phyloP scores from a whole-genome alignment of 768 basidiomycete genomes.

The Collybia sordida region DNA sequence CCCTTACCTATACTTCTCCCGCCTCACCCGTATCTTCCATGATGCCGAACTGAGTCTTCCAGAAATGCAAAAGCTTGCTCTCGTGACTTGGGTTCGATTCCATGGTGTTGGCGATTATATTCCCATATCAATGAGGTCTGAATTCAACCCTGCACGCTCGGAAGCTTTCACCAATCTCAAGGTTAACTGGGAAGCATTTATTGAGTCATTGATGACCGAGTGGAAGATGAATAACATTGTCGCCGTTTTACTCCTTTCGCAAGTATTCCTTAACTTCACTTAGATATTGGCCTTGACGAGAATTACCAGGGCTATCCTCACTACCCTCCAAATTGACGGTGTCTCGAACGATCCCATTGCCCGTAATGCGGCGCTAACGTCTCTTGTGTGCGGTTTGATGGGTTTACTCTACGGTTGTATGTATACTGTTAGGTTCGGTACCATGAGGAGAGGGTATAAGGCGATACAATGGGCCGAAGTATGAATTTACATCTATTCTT shows the following conservation, averaged over 20 bases:
- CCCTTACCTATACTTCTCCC: slow-evolving; percentile 64
- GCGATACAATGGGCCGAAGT: slow-evolving; percentile 77
- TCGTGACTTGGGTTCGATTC: slow-evolving; percentile 19
- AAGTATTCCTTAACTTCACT: no score
- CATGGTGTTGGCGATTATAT: slow-evolving; percentile 5
- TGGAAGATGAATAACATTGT: slow-evolving; percentile 37
- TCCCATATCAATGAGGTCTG: neutral
- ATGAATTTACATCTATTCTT: slow-evolving; percentile 4
- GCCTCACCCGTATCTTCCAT: slow-evolving; percentile 63
- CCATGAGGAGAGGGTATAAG: slow-evolving; percentile 70
- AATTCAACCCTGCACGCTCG: slow-evolving; percentile 9
- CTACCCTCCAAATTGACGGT: slow-evolving; percentile 59
- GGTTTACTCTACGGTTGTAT: slow-evolving; percentile 73
- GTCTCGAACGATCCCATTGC: slow-evolving; percentile 62
- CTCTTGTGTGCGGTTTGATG: slow-evolving; percentile 65
- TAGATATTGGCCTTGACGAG: no score
- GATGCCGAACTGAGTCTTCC: slow-evolving; percentile 60
- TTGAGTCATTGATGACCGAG: slow-evolving; percentile 29
- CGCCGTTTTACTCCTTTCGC: slow-evolving; percentile 26
- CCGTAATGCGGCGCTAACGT: slow-evolving; percentile 61
- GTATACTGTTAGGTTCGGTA: slow-evolving; percentile 70
- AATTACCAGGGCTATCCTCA: slow-evolving; percentile 58
- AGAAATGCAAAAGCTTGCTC: slow-evolving; percentile 49
- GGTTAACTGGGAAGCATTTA: slow-evolving; percentile 25
- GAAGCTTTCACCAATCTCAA: slow-evolving; percentile 17